Evolutionary conservation across 192 early-diverging fungal genomes (phyloP), one percentile per base, ranked within the genome.

Genomic region (Chytriomyces confervae): DNA sequence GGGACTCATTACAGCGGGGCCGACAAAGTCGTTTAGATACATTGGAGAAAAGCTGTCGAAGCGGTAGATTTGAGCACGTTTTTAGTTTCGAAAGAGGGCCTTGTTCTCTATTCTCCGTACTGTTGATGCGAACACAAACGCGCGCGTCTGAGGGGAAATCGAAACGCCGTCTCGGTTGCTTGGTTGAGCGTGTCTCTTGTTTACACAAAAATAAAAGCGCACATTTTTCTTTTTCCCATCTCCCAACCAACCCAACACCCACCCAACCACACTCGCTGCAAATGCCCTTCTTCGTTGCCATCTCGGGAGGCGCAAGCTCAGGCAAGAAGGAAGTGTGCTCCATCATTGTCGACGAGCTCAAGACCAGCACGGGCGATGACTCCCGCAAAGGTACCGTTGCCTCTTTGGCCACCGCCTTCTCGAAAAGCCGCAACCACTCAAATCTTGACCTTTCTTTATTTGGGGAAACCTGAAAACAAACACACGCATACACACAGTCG

Each of bases 1-100:
- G 84, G 98, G 98, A 1, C 82, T 98, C 43, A 77, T 96, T 20
- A 95, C 96, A 0, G 96, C 97, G 20, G 98, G 98, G 0, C 66
- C 82, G 27, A 16, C 50, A 11, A 76, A 81, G 43, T 75, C 83
- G 13, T 46, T 83, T 20, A 63, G 47, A 43, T 88, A 88, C 72
- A 75, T 79, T 16, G 57, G 50, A 36, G 80, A 79, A 43, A 88
- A 88, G 72, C 50, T 88, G n/a, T 50, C 70, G 29, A 87, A 87
- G 71, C 29, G 60, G 10, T 29, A 27, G 69, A 36, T 36, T n/a
- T n/a, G n/a, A n/a, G n/a, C n/a, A n/a, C n/a, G n/a, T n/a, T n/a
- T n/a, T n/a, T n/a, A n/a, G n/a, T n/a, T n/a, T n/a, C 64, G 24
- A 10, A 76, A 76, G 66, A 11, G 46, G 46, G 46, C 27, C 7